Base-by-base conservation (phyloP, 306 rosid genomes). In the Clitoria ternatea region DNA sequence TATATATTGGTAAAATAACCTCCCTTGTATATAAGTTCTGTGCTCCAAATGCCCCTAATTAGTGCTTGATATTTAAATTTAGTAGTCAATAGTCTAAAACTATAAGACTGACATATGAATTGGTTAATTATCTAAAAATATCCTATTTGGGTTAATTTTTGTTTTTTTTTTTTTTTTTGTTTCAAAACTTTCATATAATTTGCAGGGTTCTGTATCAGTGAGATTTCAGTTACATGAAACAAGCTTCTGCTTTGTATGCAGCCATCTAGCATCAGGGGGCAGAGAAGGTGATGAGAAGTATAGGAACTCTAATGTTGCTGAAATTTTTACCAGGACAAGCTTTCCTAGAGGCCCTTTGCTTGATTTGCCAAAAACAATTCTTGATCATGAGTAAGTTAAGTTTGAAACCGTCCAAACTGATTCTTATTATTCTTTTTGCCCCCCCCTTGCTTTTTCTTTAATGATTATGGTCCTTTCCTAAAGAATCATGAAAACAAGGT, bases 121-220 rank as follows among this genome's bases (percentile, higher is more conserved):
- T 68, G 54, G 24, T 30, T 14, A 33, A 4, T 27, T 61, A 42
- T 43, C 23, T 10, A 45, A 49, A 60, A 40, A 18, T n/a, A n/a
- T 17, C 22, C 45, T 26, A 36, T 15, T 32, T 53, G 18, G 33
- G 4, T 32, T 61, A 4, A 1, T 50, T 42, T 50, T 15, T 50
- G 0, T 37, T 44, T 69, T 13, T 50, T 42, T 50, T 15, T 50
- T 0, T 37, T 44, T 69, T 13, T 5, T 1, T 22, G 40, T 23
- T 5, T 61, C 9, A 18, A n/a, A 55, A 67, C 36, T 72, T 61
- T 20, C 52, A 35, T 19, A n/a, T 67, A 32, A 7, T 78, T 59
- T 77, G 85, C 93, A 92, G 97, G 97, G 97, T 23, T 84, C 98
- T 0, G 97, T 93, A 39, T 85, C 98, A 3, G 92, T 87, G 40